Evolutionary conservation across 169 alveolate genomes (phyloP), one percentile per base, ranked within the genome.

Genomic region (Eimeria mitis): DNA sequence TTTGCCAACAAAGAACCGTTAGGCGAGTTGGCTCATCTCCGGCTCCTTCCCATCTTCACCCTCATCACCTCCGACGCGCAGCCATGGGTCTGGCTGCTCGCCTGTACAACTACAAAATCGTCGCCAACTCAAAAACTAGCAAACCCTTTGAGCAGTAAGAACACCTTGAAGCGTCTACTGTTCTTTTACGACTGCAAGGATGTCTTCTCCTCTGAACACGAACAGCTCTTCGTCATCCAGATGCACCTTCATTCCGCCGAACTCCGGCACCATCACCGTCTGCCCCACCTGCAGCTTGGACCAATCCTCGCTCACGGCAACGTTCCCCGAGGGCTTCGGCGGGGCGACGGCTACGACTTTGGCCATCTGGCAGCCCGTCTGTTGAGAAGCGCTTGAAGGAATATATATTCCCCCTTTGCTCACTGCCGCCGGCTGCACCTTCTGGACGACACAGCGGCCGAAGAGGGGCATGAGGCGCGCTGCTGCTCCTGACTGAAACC

Each of bases 181-280:
- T 14, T 94, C 94, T 79, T 89, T 76, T 75, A 97, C 89, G 37
- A 97, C 96, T 59, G 98, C 99, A 61, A 98, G 97, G 78, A 98
- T 96, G 95, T 98, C 99, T 61, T 98, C 99, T 94, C 97, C 98
- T 44, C 98, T 94, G 83, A 95, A 98, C 42, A 98, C 98, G 34
- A 97, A 95, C 94, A 96, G 94, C 94, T 97, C 98, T 89, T 98
- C 98, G 61, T 98, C 98, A 89, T 98, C 98, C 52, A 98, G 91
- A 76, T 97, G 97, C 61, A 98, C 87, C 89, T 97, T 97, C 97
- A 98, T 97, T 47, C 99, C 99, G 61, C 99, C 99, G 96, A 97
- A 98, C 97, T 98, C 99, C 21, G 99, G 99, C 40, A 98, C 97
- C 37, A 98, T 97, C 70, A 98, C 99, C 37, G 98, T 98, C 95